Conservation (phyloP, 2,329 filamentous ascomycete species). For the Didymella segeticola region DNA sequence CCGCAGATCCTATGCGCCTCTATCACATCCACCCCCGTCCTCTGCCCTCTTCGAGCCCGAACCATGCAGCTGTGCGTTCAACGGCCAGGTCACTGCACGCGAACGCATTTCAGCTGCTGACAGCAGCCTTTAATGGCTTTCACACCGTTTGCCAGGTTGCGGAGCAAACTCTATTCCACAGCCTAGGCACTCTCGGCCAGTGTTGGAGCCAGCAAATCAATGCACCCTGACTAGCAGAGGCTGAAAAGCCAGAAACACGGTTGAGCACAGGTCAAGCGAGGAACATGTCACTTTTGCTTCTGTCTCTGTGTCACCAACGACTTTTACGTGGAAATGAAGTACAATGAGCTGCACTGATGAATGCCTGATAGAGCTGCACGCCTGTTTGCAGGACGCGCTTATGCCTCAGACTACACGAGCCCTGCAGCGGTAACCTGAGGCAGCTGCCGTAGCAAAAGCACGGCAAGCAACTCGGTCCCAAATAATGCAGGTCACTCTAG, state of each 20-base stretch:
- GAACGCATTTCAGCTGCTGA: conserved; percentile 3
- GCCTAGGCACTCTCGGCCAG: not conserved
- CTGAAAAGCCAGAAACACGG: not conserved
- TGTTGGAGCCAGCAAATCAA: not conserved
- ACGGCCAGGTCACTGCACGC: conserved; percentile 13
- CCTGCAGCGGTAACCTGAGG: conserved; percentile 11
- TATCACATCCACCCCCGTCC: conserved; percentile 5
- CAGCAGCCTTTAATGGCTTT: not conserved
- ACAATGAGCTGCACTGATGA: not conserved
- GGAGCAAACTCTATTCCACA: not conserved
- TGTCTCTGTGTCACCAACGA: conserved; percentile 4
- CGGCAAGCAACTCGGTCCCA: conserved; percentile 6
- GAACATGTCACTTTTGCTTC: conserved; percentile 6
- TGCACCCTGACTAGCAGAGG: conserved; percentile 9
- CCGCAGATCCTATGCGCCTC: conserved; percentile 12
- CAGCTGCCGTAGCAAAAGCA: conserved; percentile 9
- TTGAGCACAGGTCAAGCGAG: not conserved
- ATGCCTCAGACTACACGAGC: conserved; percentile 5
- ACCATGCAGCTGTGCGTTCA: conserved; percentile 14
- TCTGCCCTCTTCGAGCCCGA: conserved; percentile 10
- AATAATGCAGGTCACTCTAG: conserved; percentile 11
- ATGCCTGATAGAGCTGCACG: not conserved
- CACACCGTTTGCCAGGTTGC: conserved; percentile 6
- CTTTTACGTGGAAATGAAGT: conserved; percentile 4
- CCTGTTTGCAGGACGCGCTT: conserved; percentile 4